Base-by-base conservation (phyloP, 345 rosid species). In the Euclidium syriacum region DNA sequence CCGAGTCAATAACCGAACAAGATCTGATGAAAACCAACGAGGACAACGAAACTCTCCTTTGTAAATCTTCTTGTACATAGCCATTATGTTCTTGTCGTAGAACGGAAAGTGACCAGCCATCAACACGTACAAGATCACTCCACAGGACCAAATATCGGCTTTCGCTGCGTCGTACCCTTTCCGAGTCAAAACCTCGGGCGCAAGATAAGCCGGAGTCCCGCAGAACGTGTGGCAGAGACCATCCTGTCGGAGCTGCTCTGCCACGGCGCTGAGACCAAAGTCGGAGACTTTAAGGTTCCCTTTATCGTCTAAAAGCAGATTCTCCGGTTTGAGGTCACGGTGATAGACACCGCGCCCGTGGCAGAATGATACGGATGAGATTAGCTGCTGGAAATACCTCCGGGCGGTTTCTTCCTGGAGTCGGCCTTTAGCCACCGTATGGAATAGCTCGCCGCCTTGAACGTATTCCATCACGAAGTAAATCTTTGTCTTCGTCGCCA, bases 131-230 rank as follows among this genome's bases (percentile, higher is more conserved):
- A 88, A 65, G 55, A 91, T 75, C 10, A 91, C 95, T 33, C 98
- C 98, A 40, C 98, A 88, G 43, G 98, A 86, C 98, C 98, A 91
- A 58, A 85, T 53, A 65, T 85, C 98, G 2, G 86, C 95, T 65
- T 83, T 86, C 2, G 90, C 86, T 0, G 95, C 96, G n/a, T 86
- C 95, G 25, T 88, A 91, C 6, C 88, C 91, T 70, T 75, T 85
- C 32, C 91, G 48, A 2, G 81, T 74, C 48, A 91, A 52, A 12
- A 91, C 95, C 80, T 91, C 98, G 38, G 98, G 98, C 2, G 98
- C 90, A 8, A 85, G 72, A 55, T 82, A 85, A 8, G 90, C 87
- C 0, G 91, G 91, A 14, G 91, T 85, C 35, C 98, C 98, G 5
- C 98, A 91, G 11, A 85, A 85, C 34, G 98, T 91, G 27, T 91